These are phyloP conservation scores for Fusarium sp. DNA, from an alignment of 2,329 filamentous ascomycete genomes.

Conservation along the genomic window DNA sequence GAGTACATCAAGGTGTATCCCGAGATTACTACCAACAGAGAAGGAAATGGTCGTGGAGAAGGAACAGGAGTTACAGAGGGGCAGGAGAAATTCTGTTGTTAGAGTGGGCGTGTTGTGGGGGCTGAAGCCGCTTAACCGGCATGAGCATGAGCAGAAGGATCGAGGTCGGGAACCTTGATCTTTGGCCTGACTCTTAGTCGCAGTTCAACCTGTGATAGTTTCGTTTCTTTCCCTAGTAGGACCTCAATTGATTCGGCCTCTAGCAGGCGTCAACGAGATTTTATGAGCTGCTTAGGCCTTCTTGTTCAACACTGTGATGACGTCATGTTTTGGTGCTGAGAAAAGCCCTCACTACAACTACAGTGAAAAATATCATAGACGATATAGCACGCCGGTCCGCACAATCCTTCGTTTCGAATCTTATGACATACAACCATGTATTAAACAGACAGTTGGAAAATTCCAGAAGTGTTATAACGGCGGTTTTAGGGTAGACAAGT, in stretches of 20 bases:
- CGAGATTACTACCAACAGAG: background rate
- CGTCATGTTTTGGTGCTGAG: background rate
- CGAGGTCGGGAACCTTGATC: background rate
- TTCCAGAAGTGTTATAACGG: accelerated
- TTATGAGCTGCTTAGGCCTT: background rate
- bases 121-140: background rate
- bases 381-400: background rate
- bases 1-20: background rate
- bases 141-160: background rate
- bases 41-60: background rate
- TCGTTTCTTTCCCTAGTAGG: background rate
- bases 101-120: background rate
- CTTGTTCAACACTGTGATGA: background rate
- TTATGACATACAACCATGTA: background rate
- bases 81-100: background rate
- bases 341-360: background rate
- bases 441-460: background rate
- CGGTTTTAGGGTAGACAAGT: background rate
- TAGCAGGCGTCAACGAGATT: background rate
- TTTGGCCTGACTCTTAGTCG: background rate
- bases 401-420: background rate
- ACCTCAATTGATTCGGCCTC: background rate
- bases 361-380: background rate
- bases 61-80: background rate
- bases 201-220: background rate